A percentile compares a stretch with the other conserved stretches of the same genome.
phyloP scores from a whole-genome alignment of 73 alveolate genomes.

The Paramecium bursaria region DNA sequence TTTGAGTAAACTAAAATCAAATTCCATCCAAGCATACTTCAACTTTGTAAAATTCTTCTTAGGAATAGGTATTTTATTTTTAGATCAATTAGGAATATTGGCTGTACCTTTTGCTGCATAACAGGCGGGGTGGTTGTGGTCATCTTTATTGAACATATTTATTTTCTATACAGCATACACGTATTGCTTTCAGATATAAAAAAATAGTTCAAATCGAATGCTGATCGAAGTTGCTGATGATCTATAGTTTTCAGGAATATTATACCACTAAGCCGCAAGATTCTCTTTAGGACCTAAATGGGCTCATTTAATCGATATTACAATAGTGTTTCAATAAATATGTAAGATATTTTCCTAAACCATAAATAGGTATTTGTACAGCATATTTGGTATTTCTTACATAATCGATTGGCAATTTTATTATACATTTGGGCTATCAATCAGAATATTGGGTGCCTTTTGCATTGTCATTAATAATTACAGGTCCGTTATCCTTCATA shows the following conservation, averaged over 20 bases:
- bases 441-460: not conserved
- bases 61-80: not conserved
- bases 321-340: constrained; percentile 33
- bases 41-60: not conserved
- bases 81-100: not conserved
- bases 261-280: constrained; percentile 21
- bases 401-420: not conserved
- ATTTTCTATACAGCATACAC: not conserved
- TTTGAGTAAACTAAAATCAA: not conserved
- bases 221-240: constrained; percentile 57
- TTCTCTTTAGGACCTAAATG: constrained; percentile 16
- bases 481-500: constrained; percentile 19
- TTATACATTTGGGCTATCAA: not conserved
- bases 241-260: not conserved
- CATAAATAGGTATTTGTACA: constrained; percentile 38
- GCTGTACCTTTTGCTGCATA: not conserved
- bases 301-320: constrained; percentile 26
- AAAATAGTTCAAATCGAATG: constrained; percentile 38
- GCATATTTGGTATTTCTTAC: constrained; percentile 51
- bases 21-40: not conserved
- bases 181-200: too few species aligned
- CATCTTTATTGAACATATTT: not conserved
- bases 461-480: constrained; percentile 1
- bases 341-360: too few species aligned
- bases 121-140: not conserved